Percentiles rank a stretch among this genome's conserved stretches.
Evolutionary conservation across 208 protist species (phyloP).

Genomic region (Acanthamoeba healyi): DNA sequence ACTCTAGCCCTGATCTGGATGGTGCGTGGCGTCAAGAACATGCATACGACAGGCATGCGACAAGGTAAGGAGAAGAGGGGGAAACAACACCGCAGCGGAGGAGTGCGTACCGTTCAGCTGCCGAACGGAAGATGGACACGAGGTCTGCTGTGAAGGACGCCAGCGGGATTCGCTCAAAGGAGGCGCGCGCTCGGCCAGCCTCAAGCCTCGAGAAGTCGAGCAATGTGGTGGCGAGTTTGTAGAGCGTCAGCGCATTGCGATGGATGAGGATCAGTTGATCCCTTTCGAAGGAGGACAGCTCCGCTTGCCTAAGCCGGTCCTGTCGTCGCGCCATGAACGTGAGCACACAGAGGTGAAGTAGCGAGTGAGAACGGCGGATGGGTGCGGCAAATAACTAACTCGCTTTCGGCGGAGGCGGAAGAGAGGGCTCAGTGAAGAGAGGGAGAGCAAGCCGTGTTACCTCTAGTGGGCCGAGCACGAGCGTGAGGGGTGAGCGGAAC

Average conservation of each 20-base stretch:
- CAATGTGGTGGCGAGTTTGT: slow-evolving; percentile 76
- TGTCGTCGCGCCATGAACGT: neutral
- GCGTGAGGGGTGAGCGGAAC: slow-evolving; percentile 77
- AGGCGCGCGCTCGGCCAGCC: slow-evolving; percentile 70
- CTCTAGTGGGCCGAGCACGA: slow-evolving; percentile 75
- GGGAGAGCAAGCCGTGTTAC: too few relatives aligned
- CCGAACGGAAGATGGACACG: slow-evolving; percentile 62
- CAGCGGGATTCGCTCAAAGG: slow-evolving; percentile 76
- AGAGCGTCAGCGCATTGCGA: slow-evolving; percentile 47
- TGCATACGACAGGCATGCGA: too few relatives aligned
- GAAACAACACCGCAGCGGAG: neutral
- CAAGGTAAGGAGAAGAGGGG: too few relatives aligned
- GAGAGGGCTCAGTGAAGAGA: neutral
- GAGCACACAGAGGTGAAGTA: neutral
- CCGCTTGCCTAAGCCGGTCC: neutral
- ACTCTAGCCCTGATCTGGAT: slow-evolving; percentile 18
- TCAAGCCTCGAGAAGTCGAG: slow-evolving; percentile 79
- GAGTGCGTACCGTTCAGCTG: slow-evolving; percentile 16
- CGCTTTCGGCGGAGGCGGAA: too few relatives aligned
- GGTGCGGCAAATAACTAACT: neutral
- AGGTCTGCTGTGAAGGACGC: slow-evolving; percentile 60
- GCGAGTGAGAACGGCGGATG: too few relatives aligned
- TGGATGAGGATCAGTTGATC: slow-evolving; percentile 41
- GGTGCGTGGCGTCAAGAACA: neutral
- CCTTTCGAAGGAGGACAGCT: slow-evolving; percentile 8